Base-by-base conservation (phyloP, 768 basidiomycete species). In the Psilocybe sp. region DNA sequence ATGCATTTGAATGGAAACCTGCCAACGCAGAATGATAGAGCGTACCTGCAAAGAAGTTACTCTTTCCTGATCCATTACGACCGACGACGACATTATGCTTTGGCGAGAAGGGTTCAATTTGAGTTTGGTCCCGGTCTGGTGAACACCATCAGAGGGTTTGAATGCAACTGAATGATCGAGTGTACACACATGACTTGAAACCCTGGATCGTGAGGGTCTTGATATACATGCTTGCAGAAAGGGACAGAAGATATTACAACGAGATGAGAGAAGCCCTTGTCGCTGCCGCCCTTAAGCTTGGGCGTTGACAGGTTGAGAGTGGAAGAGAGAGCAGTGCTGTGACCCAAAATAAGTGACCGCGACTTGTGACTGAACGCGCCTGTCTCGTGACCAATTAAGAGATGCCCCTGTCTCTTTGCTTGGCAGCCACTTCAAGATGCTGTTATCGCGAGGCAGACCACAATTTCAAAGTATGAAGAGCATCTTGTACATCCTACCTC, bases 61-160 rank as follows among this genome's bases (percentile, higher is more conserved):
- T 94, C 76, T 99, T 99, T 44, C 97, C 97, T 5, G 90, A 92
- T 11, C 97, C 97, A 79, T 99, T 98, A 38, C 97, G 74, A 12
- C 97, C 96, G 7, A 98, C 95, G 8, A 98, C 93, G 10, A 98
- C 94, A 70, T 98, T 98, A 64, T 97, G 93, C 43, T 78, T 84
- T 1, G 94, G 84, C 16, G 87, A 91, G 70, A 99, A 99, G 0
- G 95, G 95, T 58, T 98, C 95, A 51, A 97, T 92, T 59, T 89
- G 86, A 0, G 87, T 92, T 63, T 92, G 89, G 73, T 92, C 90
- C 53, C 88, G 81, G 64, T 92, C 88, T 90, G 57, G 7, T 28
- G 23, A 52, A 16, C 34, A 35, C 52, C 52, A 61, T 36, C 48
- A 35, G 18, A 23, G 16, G 32, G 10, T 32, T 36, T 50, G 33